Evolutionary conservation across 306 rosid genomes (phyloP), one percentile per base, ranked within the genome.

Genomic region (Pyrus bretschneideri): DNA sequence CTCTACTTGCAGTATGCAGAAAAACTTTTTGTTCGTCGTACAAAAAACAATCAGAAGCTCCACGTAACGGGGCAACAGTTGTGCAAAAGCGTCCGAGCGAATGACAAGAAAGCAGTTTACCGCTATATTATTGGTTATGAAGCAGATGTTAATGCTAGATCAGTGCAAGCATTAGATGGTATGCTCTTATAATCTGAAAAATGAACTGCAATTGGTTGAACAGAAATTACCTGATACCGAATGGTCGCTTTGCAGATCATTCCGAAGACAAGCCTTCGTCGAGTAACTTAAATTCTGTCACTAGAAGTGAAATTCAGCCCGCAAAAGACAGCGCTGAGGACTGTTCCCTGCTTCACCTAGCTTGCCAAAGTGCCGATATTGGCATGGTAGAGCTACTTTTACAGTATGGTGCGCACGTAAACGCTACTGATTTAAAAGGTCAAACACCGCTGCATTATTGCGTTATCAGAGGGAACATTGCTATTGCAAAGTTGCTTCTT

Each of bases 371-470:
- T 75, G 83, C 88, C 31, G 93, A 92, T 74, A 17, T 79, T 69
- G 90, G 89, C 83, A 89, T 89, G 97, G 88, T 92, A 82, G 97
- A 92, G 75, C 81, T 92, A 70, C 91, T 92, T 71, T 78, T 92
- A 69, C 97, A 92, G 79, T 77, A 88, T 62, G 95, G 97, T 38
- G 97, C 93, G 76, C 75, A 89, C 31, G 61, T 88, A 75, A 92
- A 89, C 30, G 88, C 85, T 68, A 71, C 85, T 23, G 97, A 92
- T 84, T 82, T 70, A 33, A 84, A 76, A 59, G 90, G 91, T 68
- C 85, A 59, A 73, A 88, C 93, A 31, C 91, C 97, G 19, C 88
- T 91, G n/a, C 95, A 89, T 84, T 81, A 81, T 76, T 88, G 89
- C 72, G 81, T 83, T 65, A 73, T 79, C 64, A 74, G 76, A 62